These are phyloP conservation scores for Penicillium longicatenatum DNA, from an alignment of 495 filamentous ascomycete species.

Conservation along the genomic window DNA sequence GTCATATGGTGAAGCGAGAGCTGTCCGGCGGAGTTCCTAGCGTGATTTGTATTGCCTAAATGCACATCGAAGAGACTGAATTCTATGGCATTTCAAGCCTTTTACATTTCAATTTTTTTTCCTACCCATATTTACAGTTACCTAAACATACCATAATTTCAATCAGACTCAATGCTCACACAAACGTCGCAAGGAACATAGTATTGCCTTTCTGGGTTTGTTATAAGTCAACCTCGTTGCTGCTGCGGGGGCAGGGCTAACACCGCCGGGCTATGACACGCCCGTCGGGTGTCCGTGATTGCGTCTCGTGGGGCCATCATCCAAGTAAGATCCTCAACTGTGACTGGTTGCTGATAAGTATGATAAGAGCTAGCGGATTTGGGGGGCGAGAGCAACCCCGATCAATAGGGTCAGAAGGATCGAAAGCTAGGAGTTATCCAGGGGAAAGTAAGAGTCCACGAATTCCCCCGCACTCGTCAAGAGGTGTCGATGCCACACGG, in stretches of 20 bases:
- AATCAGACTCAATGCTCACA: no score
- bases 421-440: neutral
- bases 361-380: neutral
- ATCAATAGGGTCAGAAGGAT: neutral
- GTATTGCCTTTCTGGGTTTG: neutral
- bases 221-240: neutral
- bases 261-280: neutral
- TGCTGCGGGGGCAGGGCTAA: neutral
- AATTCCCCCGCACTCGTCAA: neutral
- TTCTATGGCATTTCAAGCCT: no score
- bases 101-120: no score
- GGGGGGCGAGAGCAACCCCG: neutral
- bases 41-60: neutral
- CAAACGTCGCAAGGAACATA: no score
- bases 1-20: neutral
- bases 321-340: neutral
- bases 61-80: neutral
- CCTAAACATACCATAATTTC: no score
- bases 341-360: neutral
- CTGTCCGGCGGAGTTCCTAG: neutral
- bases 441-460: neutral
- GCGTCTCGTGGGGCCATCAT: conserved; percentile 1
- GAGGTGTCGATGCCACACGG: neutral
- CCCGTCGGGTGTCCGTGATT: conserved; percentile 6
- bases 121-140: no score